Base-by-base conservation (phyloP, 164 flowering plant species). In the Houttuynia cordata region DNA sequence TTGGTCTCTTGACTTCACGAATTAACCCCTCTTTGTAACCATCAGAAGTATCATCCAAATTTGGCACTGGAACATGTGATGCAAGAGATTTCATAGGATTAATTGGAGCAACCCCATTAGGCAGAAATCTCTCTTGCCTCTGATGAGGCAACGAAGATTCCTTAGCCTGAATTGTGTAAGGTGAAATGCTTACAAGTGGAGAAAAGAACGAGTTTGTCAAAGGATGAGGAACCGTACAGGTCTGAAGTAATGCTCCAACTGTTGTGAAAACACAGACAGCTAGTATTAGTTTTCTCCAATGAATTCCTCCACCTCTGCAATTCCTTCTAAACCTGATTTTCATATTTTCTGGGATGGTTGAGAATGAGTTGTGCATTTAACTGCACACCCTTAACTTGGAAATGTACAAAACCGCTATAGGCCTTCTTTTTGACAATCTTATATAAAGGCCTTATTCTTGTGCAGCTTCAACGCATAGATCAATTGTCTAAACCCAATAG, bases 221-320 rank as follows among this genome's bases (percentile, higher is more conserved):
- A 22, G 83, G 80, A 67, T 68, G 73, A 64, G 87, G 80, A 66
- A 81, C 74, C 42, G 63, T 25, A 64, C 62, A 63, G 56, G 65
- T 73, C 61, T 70, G 91, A 66, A 83, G 65, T n/a, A 83, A 25
- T 22, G 82, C 56, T 7, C 80, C 85, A 3, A 60, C 64, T 20
- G 70, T 52, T 10, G 89, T 85, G 64, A 75, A 41, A 47, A 82
- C 41, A 24, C 76, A 74, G 60, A 78, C 73, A 24, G 65, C 53
- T 22, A 81, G 40, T 20, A 83, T 63, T 51, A 85, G 24, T 63
- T 73, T 89, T 70, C 74, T 83, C 89, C 91, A 82, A 64, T 76
- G 54, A 24, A 79, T 53, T 63, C 68, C 76, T 62, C 61, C 65
- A 25, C 71, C 62, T 22, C 37, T 42, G 34, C 70, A 72, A 24